Conservation (phyloP, 306 rosid species). For the Quillaja saponaria region DNA sequence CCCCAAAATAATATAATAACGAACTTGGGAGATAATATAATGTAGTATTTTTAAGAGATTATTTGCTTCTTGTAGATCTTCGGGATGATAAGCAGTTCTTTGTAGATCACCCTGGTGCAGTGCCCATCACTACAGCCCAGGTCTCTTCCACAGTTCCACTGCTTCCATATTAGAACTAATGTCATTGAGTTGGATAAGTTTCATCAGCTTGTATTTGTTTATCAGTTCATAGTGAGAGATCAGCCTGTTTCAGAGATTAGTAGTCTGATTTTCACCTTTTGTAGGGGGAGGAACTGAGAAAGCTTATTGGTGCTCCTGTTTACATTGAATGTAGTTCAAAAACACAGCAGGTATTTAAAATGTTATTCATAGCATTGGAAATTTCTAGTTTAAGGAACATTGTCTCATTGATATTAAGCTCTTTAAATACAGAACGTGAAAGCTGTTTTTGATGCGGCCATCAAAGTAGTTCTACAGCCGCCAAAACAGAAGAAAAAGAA, state of each 20-base stretch:
- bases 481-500: conserved; percentile 82
- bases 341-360: conserved; percentile 76
- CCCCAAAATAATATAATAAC: too few relatives aligned
- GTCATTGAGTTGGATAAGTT: conserved; percentile 2
- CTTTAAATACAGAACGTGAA: conserved; percentile 76
- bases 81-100: conserved; percentile 88
- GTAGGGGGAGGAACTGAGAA: conserved; percentile 91
- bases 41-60: too few relatives aligned
- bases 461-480: conserved; percentile 94
- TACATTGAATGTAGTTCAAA: conserved; percentile 95
- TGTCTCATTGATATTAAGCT: conserved; percentile 11
- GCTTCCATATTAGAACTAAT: conserved; percentile 6
- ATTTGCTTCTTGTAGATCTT: conserved; percentile 65
- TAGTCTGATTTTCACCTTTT: conserved; percentile 32
- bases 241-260: conserved; percentile 13
- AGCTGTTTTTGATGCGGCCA: conserved; percentile 92
- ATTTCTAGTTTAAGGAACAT: not conserved
- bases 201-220: not conserved
- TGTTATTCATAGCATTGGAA: conserved; percentile 25
- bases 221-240: conserved; percentile 20
- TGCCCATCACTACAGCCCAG: conserved; percentile 89
- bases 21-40: too few relatives aligned
- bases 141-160: conserved; percentile 31
- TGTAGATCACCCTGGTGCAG: conserved; percentile 82
- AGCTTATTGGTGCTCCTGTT: conserved; percentile 80